Percentiles rank a stretch among this genome's conserved stretches.
Conservation (phyloP, 2,329 filamentous ascomycete genomes). For the Scytalidium sp. region DNA sequence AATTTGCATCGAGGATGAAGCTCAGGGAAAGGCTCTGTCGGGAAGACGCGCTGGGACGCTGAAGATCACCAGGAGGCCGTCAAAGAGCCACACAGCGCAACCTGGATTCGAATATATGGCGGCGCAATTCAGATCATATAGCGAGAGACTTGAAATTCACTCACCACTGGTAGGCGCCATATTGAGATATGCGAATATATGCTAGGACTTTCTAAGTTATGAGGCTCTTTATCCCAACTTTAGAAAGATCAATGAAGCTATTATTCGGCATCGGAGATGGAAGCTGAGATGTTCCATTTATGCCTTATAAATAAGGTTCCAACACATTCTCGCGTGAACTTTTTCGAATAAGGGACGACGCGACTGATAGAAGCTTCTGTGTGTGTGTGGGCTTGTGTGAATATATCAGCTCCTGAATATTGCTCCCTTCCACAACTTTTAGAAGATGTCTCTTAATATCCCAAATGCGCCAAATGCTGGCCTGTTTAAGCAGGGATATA, state of each 20-base stretch:
- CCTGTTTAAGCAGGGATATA: constrained; percentile 95
- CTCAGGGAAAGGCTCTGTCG: not conserved
- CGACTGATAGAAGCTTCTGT: constrained; percentile 1
- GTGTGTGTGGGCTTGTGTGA: not conserved
- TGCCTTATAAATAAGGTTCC: constrained; percentile 2
- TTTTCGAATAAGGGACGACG: constrained; percentile 4
- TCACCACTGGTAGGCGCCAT: constrained; percentile 25
- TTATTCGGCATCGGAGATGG: no score
- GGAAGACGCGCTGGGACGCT: not conserved
- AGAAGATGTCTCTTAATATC: constrained; percentile 88
- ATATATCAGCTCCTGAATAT: not conserved
- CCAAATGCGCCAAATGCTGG: constrained; percentile 89
- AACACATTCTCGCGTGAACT: constrained; percentile 2
- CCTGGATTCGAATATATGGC: not conserved
- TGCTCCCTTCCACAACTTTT: not conserved
- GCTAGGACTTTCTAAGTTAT: no score
- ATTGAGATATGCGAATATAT: not conserved
- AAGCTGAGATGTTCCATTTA: not conserved
- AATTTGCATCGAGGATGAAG: not conserved
- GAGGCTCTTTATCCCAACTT: not conserved
- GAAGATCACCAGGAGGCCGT: not conserved
- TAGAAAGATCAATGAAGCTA: not conserved
- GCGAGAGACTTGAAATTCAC: constrained; percentile 3
- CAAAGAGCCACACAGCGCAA: not conserved
- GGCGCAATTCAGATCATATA: not conserved